Percentiles rank a stretch among this genome's conserved stretches.
phyloP scores from a whole-genome alignment of 1,139 yeast genomes.

The Suhomyces kunorum region DNA sequence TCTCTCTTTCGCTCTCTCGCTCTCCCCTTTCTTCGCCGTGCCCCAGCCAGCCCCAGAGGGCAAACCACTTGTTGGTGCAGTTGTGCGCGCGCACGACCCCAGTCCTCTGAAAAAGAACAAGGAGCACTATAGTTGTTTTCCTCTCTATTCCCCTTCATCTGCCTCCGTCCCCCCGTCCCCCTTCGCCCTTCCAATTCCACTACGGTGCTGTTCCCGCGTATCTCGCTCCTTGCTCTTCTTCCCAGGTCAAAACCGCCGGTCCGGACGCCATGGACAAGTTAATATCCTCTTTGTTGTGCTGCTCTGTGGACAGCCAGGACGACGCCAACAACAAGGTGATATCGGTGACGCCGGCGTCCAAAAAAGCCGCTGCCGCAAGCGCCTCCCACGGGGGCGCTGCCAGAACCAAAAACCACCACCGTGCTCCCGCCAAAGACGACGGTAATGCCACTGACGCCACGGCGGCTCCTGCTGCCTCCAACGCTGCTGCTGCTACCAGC shows the following conservation, averaged over 20 bases:
- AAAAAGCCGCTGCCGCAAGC: not conserved
- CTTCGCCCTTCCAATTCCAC: not conserved
- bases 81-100: constrained; percentile 4
- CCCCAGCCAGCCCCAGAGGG: no score
- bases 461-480: constrained; percentile 14
- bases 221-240: constrained; percentile 3
- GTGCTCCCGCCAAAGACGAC: constrained; percentile 7
- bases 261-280: constrained; percentile 26
- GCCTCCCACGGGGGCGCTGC: constrained; percentile 8
- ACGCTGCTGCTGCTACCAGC: constrained; percentile 6
- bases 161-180: not conserved
- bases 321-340: constrained; percentile 31
- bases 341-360: constrained; percentile 9
- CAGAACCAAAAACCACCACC: constrained; percentile 1
- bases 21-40: not conserved
- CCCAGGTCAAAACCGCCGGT: constrained; percentile 12
- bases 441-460: constrained; percentile 10
- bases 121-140: constrained; percentile 10
- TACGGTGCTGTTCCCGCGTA: not conserved
- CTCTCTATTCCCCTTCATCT: constrained; percentile 2
- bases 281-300: constrained; percentile 42
- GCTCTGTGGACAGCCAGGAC: constrained; percentile 41
- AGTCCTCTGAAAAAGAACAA: constrained; percentile 11
- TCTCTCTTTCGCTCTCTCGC: not conserved
- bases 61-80: no score